Evolutionary conservation across 169 alveolate species (phyloP), one percentile per base, ranked within the genome.

Genomic region (Toxoplasma gondii): DNA sequence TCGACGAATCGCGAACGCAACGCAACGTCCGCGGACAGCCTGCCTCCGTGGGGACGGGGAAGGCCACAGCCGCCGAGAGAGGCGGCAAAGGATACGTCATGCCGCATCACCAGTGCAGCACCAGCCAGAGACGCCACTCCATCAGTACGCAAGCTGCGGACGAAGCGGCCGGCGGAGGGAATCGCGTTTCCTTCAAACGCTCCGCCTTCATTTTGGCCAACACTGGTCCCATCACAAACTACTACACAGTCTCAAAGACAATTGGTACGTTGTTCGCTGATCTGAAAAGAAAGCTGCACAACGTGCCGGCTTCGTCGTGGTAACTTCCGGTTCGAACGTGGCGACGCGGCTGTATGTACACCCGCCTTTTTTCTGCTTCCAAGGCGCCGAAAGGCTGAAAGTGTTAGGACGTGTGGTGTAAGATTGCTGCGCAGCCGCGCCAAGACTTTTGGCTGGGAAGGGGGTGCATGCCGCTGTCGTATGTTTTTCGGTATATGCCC

Each of bases 171-270:
- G 92, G 92, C 34, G 93, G 93, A 88, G 80, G 88, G 10, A 58
- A 22, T 16, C 34, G 93, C 2, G 43, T 36, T 24, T 39, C 88
- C 22, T 36, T 78, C 83, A 44, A 88, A 91, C 88, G 88, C 34
- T 43, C 91, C 58, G 94, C 92, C 45, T 95, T 95, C 93, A 95
- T 95, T 54, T 69, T 95, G 17, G 94, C 96, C n/a, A 95, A 94
- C 24, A 87, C 94, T 22, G 95, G 97, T 31, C 96, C 95, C 31
- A 95, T 95, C 31, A 91, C 93, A n/a, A 87, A 70, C 54, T 95
- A 88, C 93, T 95, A 95, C 74, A 86, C 91, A 0, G 78, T 94
- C 49, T 94, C 91, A 78, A 88, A 88, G 54, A 96, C 97, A 31
- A 94, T 96, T 22, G 93, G 93, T 91, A 29, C 24, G 88, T 17